Percentiles rank a stretch among this genome's conserved stretches.
phyloP scores from a whole-genome alignment of 805 yeast genomes.

The Hyphopichia homilentoma region DNA sequence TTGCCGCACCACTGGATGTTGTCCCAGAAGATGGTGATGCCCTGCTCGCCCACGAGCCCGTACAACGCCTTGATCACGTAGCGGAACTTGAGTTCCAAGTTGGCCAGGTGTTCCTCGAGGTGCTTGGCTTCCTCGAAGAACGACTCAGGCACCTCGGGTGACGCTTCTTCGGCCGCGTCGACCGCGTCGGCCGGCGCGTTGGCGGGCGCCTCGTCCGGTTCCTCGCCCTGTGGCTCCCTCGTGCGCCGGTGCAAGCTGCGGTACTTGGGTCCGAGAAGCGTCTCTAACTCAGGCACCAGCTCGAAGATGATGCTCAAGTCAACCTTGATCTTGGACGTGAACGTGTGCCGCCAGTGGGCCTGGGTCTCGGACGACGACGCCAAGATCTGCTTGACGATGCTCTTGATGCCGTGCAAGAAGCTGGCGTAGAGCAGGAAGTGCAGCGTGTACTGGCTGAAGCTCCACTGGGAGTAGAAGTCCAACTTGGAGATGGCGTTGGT shows the following conservation, averaged over 20 bases:
- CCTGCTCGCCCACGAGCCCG: conserved; percentile 37
- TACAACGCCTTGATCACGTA: conserved; percentile 40
- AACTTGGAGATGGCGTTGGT: conserved; percentile 28
- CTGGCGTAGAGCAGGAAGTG: conserved; percentile 32
- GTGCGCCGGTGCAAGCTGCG: conserved; percentile 8
- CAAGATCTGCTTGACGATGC: conserved; percentile 38
- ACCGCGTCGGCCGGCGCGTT: neutral
- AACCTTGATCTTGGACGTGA: conserved; percentile 33
- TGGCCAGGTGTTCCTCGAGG: conserved; percentile 17
- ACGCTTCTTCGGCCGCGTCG: neutral
- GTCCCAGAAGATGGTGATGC: conserved; percentile 44
- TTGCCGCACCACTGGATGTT: conserved; percentile 44
- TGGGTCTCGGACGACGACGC: conserved; percentile 31
- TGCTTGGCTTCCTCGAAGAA: conserved; percentile 1
- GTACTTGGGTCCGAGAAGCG: conserved; percentile 42
- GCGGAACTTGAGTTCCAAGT: conserved; percentile 37
- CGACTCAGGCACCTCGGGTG: neutral
- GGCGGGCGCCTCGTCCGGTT: neutral
- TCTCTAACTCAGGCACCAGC: conserved; percentile 43
- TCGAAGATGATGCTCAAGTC: conserved; percentile 40
- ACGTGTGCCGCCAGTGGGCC: conserved; percentile 36
- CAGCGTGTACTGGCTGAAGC: conserved; percentile 19
- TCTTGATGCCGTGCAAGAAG: conserved; percentile 35
- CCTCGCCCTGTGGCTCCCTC: neutral
- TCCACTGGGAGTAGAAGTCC: conserved; percentile 29